Percentiles rank a stretch among this genome's conserved stretches.
phyloP scores from a whole-genome alignment of 768 basidiomycete species.

The Porphyrellus cyaneotinctus region DNA sequence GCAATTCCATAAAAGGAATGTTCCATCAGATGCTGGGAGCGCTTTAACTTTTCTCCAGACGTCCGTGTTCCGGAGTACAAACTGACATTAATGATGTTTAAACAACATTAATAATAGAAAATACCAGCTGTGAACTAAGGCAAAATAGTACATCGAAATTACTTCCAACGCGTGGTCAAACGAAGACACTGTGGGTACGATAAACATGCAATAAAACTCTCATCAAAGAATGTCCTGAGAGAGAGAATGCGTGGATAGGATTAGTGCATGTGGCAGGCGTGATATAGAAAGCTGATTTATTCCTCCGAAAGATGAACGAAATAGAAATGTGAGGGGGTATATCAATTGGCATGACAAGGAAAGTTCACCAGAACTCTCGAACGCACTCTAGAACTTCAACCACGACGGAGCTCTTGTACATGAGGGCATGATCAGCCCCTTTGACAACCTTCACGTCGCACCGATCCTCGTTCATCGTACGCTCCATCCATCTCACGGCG shows the following conservation, averaged over 20 bases:
- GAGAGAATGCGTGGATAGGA: slow-evolving; percentile 3
- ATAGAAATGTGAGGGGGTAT: slow-evolving; percentile 11
- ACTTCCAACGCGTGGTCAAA: slow-evolving; percentile 21
- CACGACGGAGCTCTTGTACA: slow-evolving; percentile 87
- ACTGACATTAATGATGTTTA: slow-evolving; percentile 30
- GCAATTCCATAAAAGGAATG: too few species aligned
- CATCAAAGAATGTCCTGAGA: slow-evolving; percentile 5
- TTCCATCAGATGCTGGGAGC: too few species aligned
- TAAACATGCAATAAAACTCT: slow-evolving; percentile 18
- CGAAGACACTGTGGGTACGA: slow-evolving; percentile 17
- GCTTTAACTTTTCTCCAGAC: too few species aligned
- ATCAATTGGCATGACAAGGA: background rate
- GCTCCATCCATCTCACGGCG: slow-evolving; percentile 91
- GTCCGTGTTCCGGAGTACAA: slow-evolving; percentile 13
- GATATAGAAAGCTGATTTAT: slow-evolving; percentile 4
- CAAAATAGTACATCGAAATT: slow-evolving; percentile 30
- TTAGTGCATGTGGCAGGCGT: slow-evolving; percentile 4
- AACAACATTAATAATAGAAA: slow-evolving; percentile 31
- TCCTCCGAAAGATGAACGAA: slow-evolving; percentile 14
- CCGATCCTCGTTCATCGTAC: slow-evolving; percentile 66
- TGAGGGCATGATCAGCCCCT: slow-evolving; percentile 88
- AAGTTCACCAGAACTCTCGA: slow-evolving; percentile 48
- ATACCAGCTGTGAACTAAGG: slow-evolving; percentile 24
- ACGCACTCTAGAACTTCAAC: slow-evolving; percentile 79
- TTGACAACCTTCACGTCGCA: slow-evolving; percentile 80